Evolutionary conservation across 2,329 filamentous ascomycete species (phyloP), one percentile per base, ranked within the genome.

Genomic region (Rosellinia necatrix): DNA sequence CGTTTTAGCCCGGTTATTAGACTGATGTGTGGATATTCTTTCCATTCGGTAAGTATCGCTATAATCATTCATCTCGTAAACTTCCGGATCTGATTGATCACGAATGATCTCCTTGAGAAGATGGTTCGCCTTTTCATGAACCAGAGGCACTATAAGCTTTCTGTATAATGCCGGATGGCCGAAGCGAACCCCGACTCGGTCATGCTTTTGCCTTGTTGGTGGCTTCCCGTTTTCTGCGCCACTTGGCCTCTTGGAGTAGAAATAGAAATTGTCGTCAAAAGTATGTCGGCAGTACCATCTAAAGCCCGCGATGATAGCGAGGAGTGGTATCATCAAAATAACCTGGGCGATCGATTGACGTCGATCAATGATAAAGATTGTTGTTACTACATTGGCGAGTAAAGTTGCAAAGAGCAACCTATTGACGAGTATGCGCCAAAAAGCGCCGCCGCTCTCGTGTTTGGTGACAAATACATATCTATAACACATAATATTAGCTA

Each of bases 91-190:
- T n/a, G 93, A 76, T 5, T 92, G 86, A 13, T 91, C 92, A 13
- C 84, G 85, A 71, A 96, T 96, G 38, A 97, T 81, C 35, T 89
- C 83, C n/a, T 87, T 86, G 8, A 97, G 81, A 30, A 93, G 80
- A 54, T 93, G 90, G 65, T 92, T 89, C 3, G 91, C 90, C 73
- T 89, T 94, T 53, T 90, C 88, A 66, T 94, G 88, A 2, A 97
- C 93, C 91, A 97, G 96, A 3, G 93, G 93, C 0, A 91, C 96
- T 65, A 93, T 92, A n/a, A 97, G 80, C 5, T 90, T 88, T 72
- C 89, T 89, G 77, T 93, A 96, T 13, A 97, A 80, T 2, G 90
- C 92, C 1, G 93, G 93, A 70, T 97, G 91, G 2, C 91, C 92
- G 68, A 96, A 97, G 22, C 89, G 83, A 19, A 85, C 86, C 54